Evolutionary conservation across 2,329 filamentous ascomycete genomes (phyloP).

Genomic region (Penicillium sp.): DNA sequence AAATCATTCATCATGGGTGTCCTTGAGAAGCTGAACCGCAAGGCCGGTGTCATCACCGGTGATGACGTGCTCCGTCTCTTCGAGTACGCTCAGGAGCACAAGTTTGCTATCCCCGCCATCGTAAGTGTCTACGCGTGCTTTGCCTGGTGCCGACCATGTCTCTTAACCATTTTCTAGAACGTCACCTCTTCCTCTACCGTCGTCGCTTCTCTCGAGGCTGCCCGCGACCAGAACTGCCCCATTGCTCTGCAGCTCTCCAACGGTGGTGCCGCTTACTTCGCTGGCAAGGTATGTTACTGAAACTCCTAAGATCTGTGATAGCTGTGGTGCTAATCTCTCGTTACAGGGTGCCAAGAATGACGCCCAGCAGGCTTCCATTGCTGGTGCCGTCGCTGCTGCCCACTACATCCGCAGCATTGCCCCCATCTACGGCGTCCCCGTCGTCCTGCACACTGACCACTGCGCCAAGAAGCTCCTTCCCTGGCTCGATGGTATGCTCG

Average conservation of each 20-base stretch:
- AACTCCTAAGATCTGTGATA: not conserved
- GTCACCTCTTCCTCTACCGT: slow-evolving; percentile 87
- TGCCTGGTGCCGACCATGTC: not conserved
- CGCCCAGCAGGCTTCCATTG: slow-evolving; percentile 82
- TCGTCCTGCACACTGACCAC: slow-evolving; percentile 95
- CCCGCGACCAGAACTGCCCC: slow-evolving; percentile 82
- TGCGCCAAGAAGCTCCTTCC: slow-evolving; percentile 99
- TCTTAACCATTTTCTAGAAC: slow-evolving; percentile 51
- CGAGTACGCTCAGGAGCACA: slow-evolving; percentile 79
- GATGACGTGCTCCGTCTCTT: slow-evolving; percentile 69
- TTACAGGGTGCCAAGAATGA: slow-evolving; percentile 66
- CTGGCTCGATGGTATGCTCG: slow-evolving; percentile 94
- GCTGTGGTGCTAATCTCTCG: slow-evolving; percentile 1
- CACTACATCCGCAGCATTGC: slow-evolving; percentile 90
- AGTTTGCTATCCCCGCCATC: slow-evolving; percentile 83
- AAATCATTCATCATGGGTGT: slow-evolving; percentile 37
- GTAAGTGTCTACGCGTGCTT: slow-evolving; percentile 36
- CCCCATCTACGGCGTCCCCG: slow-evolving; percentile 79
- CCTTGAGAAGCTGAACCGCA: slow-evolving; percentile 55
- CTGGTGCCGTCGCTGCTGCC: slow-evolving; percentile 79
- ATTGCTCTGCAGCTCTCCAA: slow-evolving; percentile 91
- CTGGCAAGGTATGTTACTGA: slow-evolving; percentile 60
- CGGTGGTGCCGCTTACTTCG: slow-evolving; percentile 89
- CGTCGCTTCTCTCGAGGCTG: slow-evolving; percentile 86
- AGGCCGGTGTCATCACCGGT: slow-evolving; percentile 61